Evolutionary conservation across 169 alveolate genomes (phyloP).

Genomic region (Eimeria mitis): DNA sequence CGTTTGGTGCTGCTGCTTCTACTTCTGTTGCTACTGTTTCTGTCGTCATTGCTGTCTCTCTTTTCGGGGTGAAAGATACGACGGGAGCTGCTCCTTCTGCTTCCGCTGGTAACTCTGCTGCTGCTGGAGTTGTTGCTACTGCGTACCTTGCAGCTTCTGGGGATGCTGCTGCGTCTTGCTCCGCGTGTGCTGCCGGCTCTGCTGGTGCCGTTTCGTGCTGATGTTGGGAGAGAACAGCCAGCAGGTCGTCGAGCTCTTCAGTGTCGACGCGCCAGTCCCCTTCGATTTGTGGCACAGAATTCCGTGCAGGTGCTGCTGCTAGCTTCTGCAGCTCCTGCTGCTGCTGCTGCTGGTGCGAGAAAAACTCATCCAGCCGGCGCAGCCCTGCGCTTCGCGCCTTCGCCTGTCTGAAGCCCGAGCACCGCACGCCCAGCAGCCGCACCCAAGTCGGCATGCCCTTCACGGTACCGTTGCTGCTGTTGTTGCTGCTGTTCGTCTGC

Average conservation of each 20-base stretch:
- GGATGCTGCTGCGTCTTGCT: slow-evolving; percentile 29
- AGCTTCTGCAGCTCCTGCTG: slow-evolving; percentile 15
- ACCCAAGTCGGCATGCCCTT: slow-evolving; percentile 40
- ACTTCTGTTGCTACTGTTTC: not conserved
- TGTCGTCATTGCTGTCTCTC: not conserved
- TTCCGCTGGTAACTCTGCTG: not conserved
- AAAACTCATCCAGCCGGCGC: slow-evolving; percentile 59
- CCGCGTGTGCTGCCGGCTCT: not conserved
- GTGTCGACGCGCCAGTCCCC: slow-evolving; percentile 28
- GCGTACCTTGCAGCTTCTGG: slow-evolving; percentile 1
- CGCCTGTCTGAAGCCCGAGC: slow-evolving; percentile 46
- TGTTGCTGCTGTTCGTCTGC: slow-evolving; percentile 32
- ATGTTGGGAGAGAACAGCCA: slow-evolving; percentile 48
- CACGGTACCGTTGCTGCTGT: not conserved
- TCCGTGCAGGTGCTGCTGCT: slow-evolving; percentile 24
- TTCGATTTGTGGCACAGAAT: not conserved
- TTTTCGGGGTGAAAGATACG: not conserved
- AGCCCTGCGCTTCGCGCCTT: slow-evolving; percentile 50
- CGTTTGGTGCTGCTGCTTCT: not conserved
- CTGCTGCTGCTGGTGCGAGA: slow-evolving; percentile 55
- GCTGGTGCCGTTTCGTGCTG: slow-evolving; percentile 18
- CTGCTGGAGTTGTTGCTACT: slow-evolving; percentile 1
- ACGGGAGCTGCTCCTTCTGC: slow-evolving; percentile 28
- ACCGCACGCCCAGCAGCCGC: slow-evolving; percentile 71
- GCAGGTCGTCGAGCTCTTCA: slow-evolving; percentile 68